These are phyloP conservation scores for Recurvomyces mirabilis DNA, from an alignment of 495 filamentous ascomycete genomes.

Conservation along the genomic window DNA sequence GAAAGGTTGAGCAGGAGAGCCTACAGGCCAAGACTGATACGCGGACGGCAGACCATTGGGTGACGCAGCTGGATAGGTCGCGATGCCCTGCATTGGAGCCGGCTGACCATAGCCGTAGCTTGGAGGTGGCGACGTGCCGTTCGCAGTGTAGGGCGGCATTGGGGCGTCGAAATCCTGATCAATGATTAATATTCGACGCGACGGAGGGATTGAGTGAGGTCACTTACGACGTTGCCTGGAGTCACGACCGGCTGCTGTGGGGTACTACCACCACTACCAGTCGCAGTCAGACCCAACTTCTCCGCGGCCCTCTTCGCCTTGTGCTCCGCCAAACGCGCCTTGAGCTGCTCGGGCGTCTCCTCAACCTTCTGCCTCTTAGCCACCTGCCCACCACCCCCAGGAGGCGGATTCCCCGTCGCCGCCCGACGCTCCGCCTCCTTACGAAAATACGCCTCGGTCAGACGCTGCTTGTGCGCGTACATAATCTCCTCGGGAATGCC, in stretches of 20 bases:
- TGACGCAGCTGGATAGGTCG: no score
- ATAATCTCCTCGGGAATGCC: constrained; percentile 83
- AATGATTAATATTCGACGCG: no score
- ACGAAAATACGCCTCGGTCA: constrained; percentile 70
- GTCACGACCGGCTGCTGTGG: neutral
- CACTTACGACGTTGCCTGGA: neutral
- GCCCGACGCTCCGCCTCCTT: constrained; percentile 72
- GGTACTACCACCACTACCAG: constrained; percentile 35
- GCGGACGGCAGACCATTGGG: no score
- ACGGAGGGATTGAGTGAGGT: no score
- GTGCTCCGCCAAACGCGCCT: constrained; percentile 21
- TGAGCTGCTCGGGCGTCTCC: constrained; percentile 17
- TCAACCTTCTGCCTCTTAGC: constrained; percentile 24
- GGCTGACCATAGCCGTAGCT: no score
- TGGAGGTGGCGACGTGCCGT: no score
- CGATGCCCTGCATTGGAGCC: no score
- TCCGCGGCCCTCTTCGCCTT: constrained; percentile 27
- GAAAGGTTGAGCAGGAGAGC: no score
- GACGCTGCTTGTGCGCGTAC: constrained; percentile 69
- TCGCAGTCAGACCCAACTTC: constrained; percentile 42
- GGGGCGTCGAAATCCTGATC: no score
- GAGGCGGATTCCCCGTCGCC: constrained; percentile 68
- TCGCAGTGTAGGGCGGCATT: no score
- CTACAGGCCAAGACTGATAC: no score
- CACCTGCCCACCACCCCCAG: constrained; percentile 34